phyloP scores from a whole-genome alignment of 2,329 filamentous ascomycete genomes.

The Salinomyces thailandicus region DNA sequence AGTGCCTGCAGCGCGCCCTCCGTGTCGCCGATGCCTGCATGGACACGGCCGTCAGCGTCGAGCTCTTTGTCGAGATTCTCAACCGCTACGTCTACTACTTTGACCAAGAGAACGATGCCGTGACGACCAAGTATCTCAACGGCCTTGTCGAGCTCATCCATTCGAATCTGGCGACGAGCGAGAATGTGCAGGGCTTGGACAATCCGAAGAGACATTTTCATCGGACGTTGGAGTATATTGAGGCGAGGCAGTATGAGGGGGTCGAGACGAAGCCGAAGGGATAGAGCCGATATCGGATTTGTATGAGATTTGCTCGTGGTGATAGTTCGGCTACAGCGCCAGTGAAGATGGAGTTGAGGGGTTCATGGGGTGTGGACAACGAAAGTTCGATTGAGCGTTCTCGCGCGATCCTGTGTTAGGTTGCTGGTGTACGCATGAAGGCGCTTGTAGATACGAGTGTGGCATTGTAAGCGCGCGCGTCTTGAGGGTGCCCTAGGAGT shows the following conservation, averaged over 20 bases:
- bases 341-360: no score
- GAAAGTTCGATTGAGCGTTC: no score
- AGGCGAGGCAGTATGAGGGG: conserved; percentile 83
- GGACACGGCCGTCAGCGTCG: conserved; percentile 94
- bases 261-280: conserved; percentile 58
- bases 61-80: conserved; percentile 95
- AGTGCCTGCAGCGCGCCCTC: conserved; percentile 88
- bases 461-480: no score
- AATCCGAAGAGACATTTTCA: conserved; percentile 89
- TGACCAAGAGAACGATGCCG: conserved; percentile 96
- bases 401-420: no score
- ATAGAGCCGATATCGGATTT: no score
- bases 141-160: conserved; percentile 97
- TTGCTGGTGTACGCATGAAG: no score
- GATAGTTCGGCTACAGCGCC: no score
- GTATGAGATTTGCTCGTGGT: no score
- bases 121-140: conserved; percentile 96
- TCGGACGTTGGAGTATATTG: conserved; percentile 88
- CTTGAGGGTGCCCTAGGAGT: no score
- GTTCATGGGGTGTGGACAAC: no score
- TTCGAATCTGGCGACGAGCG: conserved; percentile 71
- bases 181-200: conserved; percentile 73
- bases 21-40: conserved; percentile 97
- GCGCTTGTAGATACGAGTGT: no score
- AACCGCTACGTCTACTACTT: conserved; percentile 99